A percentile compares a stretch with the other conserved stretches of the same genome.
Evolutionary conservation across 1,284 basidiomycete species (phyloP).

Genomic region (Cryptococcus maquisensis): DNA sequence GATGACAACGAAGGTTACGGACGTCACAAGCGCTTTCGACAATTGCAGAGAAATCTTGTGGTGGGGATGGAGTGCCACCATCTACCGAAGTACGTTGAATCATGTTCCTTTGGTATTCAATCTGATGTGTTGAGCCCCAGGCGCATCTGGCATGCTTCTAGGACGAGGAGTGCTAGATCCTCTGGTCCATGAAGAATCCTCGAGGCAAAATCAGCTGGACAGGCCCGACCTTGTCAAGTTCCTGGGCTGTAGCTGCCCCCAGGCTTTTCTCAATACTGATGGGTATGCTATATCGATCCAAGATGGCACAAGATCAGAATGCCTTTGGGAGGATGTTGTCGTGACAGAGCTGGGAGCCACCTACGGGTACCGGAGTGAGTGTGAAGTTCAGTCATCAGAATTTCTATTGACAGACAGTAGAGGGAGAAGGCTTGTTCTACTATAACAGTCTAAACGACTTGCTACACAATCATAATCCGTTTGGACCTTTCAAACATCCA

Average conservation of each 20-base stretch:
- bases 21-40: conserved; percentile 3
- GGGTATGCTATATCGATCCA: background rate
- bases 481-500: conserved; percentile 2
- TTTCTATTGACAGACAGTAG: background rate
- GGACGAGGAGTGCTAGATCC: too few species aligned
- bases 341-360: conserved; percentile 17
- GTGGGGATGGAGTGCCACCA: background rate
- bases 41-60: conserved; percentile 14
- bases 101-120: too few species aligned
- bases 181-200: too few species aligned
- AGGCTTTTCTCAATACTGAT: conserved; percentile 10
- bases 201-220: background rate
- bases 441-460: conserved; percentile 16
- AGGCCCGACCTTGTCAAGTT: background rate
- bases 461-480: background rate
- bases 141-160: too few species aligned
- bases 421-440: conserved; percentile 8
- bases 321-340: conserved; percentile 19
- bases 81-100: too few species aligned
- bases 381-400: background rate
- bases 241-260: conserved; percentile 12
- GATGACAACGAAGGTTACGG: conserved; percentile 6
- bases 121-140: too few species aligned
- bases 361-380: conserved; percentile 15
- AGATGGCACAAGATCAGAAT: background rate